Evolutionary conservation across 2,329 filamentous ascomycete species (phyloP).

Genomic region (Penicillium sp.): DNA sequence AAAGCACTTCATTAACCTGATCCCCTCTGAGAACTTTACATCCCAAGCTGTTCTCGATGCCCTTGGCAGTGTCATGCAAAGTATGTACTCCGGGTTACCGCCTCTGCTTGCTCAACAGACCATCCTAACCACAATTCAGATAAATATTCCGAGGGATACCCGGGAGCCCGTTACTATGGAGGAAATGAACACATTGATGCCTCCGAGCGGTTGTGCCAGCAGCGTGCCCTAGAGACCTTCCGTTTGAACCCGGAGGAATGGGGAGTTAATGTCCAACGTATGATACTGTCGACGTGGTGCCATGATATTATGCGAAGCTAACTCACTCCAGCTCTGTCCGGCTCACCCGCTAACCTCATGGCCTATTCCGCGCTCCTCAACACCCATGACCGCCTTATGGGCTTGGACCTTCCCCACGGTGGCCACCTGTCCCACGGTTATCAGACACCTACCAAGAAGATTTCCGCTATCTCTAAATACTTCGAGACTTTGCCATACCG

Average conservation of each 20-base stretch:
- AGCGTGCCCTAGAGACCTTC: slow-evolving; percentile 84
- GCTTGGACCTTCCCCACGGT: slow-evolving; percentile 89
- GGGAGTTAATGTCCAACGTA: slow-evolving; percentile 94
- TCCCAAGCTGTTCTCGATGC: slow-evolving; percentile 90
- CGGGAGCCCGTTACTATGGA: slow-evolving; percentile 92
- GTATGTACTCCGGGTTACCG: slow-evolving; percentile 50
- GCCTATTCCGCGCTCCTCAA: slow-evolving; percentile 97
- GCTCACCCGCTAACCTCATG: slow-evolving; percentile 70
- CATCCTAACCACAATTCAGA: slow-evolving; percentile 54
- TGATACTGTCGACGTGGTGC: slow-evolving; percentile 29
- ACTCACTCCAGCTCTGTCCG: slow-evolving; percentile 65
- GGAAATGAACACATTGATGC: slow-evolving; percentile 96
- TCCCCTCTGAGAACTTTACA: slow-evolving; percentile 93
- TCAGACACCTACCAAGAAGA: slow-evolving; percentile 93
- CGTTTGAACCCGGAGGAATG: slow-evolving; percentile 79
- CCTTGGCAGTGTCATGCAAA: slow-evolving; percentile 91
- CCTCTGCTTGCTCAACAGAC: background rate
- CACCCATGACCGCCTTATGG: slow-evolving; percentile 94
- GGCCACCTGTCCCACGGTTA: slow-evolving; percentile 96
- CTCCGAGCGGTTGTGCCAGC: slow-evolving; percentile 83
- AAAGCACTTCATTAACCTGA: slow-evolving; percentile 97
- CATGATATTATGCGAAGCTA: slow-evolving; percentile 13
- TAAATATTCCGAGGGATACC: slow-evolving; percentile 98
- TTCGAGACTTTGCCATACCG: slow-evolving; percentile 99
- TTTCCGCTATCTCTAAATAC: slow-evolving; percentile 97